Evolutionary conservation across 805 yeast genomes (phyloP).

Genomic region (Yarrowia alimentaria): DNA sequence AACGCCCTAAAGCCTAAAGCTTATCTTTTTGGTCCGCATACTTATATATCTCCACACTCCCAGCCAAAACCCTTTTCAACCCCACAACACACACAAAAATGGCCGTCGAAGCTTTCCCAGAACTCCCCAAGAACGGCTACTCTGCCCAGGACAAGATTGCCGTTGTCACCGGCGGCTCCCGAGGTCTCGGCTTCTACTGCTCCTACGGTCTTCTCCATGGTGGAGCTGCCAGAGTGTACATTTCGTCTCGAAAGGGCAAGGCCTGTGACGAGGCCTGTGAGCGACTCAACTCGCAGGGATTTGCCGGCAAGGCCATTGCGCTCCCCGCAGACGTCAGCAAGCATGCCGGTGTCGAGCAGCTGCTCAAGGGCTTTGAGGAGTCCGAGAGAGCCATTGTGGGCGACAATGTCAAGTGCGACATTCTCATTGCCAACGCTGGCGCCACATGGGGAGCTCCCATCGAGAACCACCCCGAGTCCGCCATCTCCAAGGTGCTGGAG

Average conservation of each 20-base stretch:
- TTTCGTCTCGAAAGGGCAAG: slow-evolving; percentile 60
- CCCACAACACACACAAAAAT: not conserved
- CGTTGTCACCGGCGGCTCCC: slow-evolving; percentile 69
- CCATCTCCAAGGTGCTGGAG: slow-evolving; percentile 60
- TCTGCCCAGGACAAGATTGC: slow-evolving; percentile 55
- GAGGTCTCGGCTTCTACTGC: slow-evolving; percentile 70
- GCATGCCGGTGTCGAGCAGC: slow-evolving; percentile 48
- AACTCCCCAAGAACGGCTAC: slow-evolving; percentile 40
- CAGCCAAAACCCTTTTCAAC: too few relatives aligned
- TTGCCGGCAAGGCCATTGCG: slow-evolving; percentile 43
- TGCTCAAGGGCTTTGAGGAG: slow-evolving; percentile 41
- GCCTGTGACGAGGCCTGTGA: slow-evolving; percentile 60
- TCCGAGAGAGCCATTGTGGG: too few relatives aligned
- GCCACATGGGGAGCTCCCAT: slow-evolving; percentile 74
- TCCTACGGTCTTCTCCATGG: slow-evolving; percentile 61
- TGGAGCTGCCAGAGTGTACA: slow-evolving; percentile 61
- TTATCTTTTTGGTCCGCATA: too few relatives aligned
- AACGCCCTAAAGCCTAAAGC: too few relatives aligned
- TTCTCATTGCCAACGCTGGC: slow-evolving; percentile 74
- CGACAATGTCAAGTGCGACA: slow-evolving; percentile 54
- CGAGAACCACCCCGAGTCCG: slow-evolving; percentile 57
- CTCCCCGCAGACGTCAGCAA: slow-evolving; percentile 59
- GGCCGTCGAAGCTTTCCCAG: slow-evolving; percentile 29
- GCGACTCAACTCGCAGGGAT: slow-evolving; percentile 39
- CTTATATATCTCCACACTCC: too few relatives aligned